Conservation (phyloP, 2,329 filamentous ascomycete species). For the Xylaria arbuscula region DNA sequence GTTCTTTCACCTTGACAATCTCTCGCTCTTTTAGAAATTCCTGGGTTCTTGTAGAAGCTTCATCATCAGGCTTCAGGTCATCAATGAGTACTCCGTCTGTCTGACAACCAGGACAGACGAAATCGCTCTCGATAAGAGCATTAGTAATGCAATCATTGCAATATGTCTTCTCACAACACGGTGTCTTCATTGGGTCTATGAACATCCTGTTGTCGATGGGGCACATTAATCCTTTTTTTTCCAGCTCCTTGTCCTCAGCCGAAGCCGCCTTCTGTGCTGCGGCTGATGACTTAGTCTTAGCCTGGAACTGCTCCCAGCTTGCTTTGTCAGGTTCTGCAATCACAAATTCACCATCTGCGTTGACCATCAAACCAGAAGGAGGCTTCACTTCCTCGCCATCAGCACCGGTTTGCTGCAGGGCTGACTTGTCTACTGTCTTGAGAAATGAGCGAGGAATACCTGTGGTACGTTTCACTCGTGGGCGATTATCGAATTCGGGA, state of each 20-base stretch:
- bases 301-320: constrained; percentile 96
- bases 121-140: constrained; percentile 97
- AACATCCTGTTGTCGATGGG: constrained; percentile 98
- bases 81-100: constrained; percentile 93
- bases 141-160: constrained; percentile 99
- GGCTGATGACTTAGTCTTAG: constrained; percentile 87
- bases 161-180: constrained; percentile 97
- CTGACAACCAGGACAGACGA: constrained; percentile 92
- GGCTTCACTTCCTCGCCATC: constrained; percentile 81
- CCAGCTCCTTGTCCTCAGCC: constrained; percentile 84
- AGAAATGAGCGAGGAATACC: constrained; percentile 96
- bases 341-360: constrained; percentile 96
- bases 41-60: constrained; percentile 81
- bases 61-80: constrained; percentile 85
- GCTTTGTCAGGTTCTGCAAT: constrained; percentile 95
- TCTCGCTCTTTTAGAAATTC: constrained; percentile 73
- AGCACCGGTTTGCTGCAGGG: constrained; percentile 78
- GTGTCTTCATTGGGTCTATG: constrained; percentile 98
- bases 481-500: constrained; percentile 92
- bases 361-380: constrained; percentile 93
- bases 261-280: constrained; percentile 82
- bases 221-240: constrained; percentile 90
- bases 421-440: constrained; percentile 93
- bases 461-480: constrained; percentile 94
- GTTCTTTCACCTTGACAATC: constrained; percentile 56